These are phyloP conservation scores for Aspergillus floridensis DNA, from an alignment of 2,329 filamentous ascomycete species.

Conservation along the genomic window DNA sequence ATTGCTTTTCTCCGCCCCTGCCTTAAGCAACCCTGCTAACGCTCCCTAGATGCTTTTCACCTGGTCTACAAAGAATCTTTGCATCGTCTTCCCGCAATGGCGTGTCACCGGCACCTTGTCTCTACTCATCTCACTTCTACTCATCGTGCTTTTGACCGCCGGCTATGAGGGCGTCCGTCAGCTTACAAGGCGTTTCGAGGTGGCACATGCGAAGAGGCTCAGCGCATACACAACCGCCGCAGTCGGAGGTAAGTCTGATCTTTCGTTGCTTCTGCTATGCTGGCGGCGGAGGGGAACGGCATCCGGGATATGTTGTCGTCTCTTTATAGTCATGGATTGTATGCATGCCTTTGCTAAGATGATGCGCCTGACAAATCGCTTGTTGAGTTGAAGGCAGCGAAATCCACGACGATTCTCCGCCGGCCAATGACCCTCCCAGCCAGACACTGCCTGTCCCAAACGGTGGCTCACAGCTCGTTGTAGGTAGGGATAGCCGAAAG, in stretches of 20 bases:
- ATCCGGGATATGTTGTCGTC: background rate
- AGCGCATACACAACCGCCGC: slow-evolving; percentile 43
- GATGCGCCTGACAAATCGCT: slow-evolving; percentile 22
- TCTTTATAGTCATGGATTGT: slow-evolving; percentile 8
- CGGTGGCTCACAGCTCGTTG: slow-evolving; percentile 67
- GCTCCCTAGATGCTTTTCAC: slow-evolving; percentile 86
- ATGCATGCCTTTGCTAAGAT: slow-evolving; percentile 16
- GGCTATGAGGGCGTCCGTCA: slow-evolving; percentile 89
- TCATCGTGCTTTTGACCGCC: slow-evolving; percentile 78
- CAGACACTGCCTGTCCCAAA: slow-evolving; percentile 33
- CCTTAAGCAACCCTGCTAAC: background rate
- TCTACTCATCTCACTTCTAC: slow-evolving; percentile 77
- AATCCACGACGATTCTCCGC: slow-evolving; percentile 30
- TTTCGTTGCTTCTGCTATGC: slow-evolving; percentile 4
- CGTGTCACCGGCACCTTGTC: slow-evolving; percentile 71
- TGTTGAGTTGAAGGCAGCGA: slow-evolving; percentile 33
- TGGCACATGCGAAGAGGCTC: slow-evolving; percentile 48
- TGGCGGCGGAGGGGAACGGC: slow-evolving; percentile 6
- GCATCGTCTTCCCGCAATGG: slow-evolving; percentile 93
- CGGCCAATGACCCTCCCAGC: slow-evolving; percentile 24
- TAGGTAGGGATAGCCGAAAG: slow-evolving; percentile 68
- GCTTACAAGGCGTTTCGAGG: slow-evolving; percentile 73
- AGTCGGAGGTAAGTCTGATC: slow-evolving; percentile 33
- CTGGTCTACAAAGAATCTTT: slow-evolving; percentile 89
- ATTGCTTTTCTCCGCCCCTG: background rate